Base-by-base conservation (phyloP, 2,329 filamentous ascomycete genomes). In the Rhinocladiella similis region DNA sequence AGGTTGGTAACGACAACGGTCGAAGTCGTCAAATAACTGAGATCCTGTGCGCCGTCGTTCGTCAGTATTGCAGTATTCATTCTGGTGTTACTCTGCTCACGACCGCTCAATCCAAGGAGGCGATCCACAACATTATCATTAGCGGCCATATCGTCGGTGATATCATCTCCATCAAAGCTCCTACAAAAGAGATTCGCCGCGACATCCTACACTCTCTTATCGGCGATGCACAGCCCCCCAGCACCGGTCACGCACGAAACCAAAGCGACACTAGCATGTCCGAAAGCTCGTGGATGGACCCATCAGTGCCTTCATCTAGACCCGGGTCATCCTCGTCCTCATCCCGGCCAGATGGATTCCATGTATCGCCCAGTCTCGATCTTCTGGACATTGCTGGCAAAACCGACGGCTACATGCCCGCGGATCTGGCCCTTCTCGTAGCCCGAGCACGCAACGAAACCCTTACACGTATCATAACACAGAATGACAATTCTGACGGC, bases 341-440 rank as follows among this genome's bases (percentile, higher is more conserved):
- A 19, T 56, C 64, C 65, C 65, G 47, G 64, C 70, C 67, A 52
- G 82, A 83, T 51, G 88, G 87, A 0, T 94, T 96, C 66, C 74
- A 87, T 1, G 76, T 96, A 5, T 88, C 91, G 56, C 76, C 84
- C 0, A 83, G 88, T 47, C 83, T 99, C 9, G 94, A 99, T 70
- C 90, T 97, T 56, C 83, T 97, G 7, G 93, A 97, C 61, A 82
- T 99, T 54, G 91, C 95, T 16, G 92, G 94, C 1, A 88, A 93
- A 65, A 97, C 93, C 0, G 94, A 99, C 69, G 94, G 94, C 1
- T 99, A 97, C 70, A 97, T 97, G 92, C 93, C 94, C 1, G 94
- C 92, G 3, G 94, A 99, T 71, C 80, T 99, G 36, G 86, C 88
- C 14, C 81, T 97, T 1, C 83, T 99, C 10, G 89, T 96, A 16